These are phyloP conservation scores for Chytriomyces hyalinus DNA, from an alignment of 192 early-diverging fungal genomes.

Conservation along the genomic window DNA sequence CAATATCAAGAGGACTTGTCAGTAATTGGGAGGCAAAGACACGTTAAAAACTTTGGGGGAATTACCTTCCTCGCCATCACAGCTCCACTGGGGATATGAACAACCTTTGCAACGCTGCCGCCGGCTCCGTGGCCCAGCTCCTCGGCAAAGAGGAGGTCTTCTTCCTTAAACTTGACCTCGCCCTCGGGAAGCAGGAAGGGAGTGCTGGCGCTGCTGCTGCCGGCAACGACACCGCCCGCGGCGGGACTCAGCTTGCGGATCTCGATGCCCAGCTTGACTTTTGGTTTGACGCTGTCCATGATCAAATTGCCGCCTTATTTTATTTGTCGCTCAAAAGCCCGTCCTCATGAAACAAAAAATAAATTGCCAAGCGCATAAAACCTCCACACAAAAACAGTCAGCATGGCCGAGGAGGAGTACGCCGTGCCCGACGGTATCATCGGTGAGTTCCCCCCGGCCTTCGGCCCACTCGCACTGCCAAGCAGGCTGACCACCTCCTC, in stretches of 20 bases:
- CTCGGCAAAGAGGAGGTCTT: constrained; percentile 74
- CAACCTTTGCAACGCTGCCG: constrained; percentile 91
- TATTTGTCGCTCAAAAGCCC: too few relatives aligned
- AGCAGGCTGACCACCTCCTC: not conserved
- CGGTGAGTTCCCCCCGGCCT: not conserved
- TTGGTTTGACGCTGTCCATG: not conserved
- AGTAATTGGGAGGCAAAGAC: not conserved
- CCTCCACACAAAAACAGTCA: too few relatives aligned
- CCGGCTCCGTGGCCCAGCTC: constrained; percentile 93
- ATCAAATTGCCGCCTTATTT: not conserved
- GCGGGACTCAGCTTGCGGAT: constrained; percentile 4
- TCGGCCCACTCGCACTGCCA: not conserved
- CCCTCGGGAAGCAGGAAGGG: constrained; percentile 43
- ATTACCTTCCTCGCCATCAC: constrained; percentile 96
- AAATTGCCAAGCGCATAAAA: not conserved
- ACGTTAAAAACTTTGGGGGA: not conserved
- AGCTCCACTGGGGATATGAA: constrained; percentile 70
- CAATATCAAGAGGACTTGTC: not conserved
- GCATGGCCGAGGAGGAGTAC: not conserved
- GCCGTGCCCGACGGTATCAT: not conserved
- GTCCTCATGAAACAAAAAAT: not conserved
- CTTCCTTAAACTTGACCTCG: constrained; percentile 45
- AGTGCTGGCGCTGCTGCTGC: constrained; percentile 37
- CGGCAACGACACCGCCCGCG: constrained; percentile 39
- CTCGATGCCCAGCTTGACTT: constrained; percentile 19